A percentile compares a stretch with the other conserved stretches of the same genome.
Evolutionary conservation across 1,139 yeast species (phyloP).

Genomic region (Yamadazyma songkhlaensis): DNA sequence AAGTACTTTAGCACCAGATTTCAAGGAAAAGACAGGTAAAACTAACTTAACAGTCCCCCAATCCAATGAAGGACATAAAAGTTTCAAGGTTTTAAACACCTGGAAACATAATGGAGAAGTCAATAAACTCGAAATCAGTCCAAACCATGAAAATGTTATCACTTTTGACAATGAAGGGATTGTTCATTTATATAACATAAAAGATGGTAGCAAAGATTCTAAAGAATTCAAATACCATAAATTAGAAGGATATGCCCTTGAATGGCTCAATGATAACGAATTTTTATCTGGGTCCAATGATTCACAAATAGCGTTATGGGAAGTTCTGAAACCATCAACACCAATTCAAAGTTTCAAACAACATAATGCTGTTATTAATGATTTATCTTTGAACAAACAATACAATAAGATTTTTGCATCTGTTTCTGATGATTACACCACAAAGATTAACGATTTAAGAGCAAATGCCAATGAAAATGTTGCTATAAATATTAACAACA

Average conservation of each 20-base stretch:
- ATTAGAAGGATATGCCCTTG: conserved; percentile 67
- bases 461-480: conserved; percentile 33
- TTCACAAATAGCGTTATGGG: conserved; percentile 69
- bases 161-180: conserved; percentile 53
- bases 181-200: conserved; percentile 40
- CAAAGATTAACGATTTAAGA: conserved; percentile 69
- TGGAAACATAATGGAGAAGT: conserved; percentile 60
- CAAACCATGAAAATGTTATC: conserved; percentile 36
- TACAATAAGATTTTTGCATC: conserved; percentile 56
- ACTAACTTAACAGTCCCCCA: conserved; percentile 24
- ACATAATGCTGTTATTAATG: conserved; percentile 55
- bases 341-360: conserved; percentile 45
- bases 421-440: conserved; percentile 67
- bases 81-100: conserved; percentile 33
- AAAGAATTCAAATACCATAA: conserved; percentile 56
- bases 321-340: conserved; percentile 37
- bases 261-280: conserved; percentile 52
- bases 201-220: conserved; percentile 17
- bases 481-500: conserved; percentile 41
- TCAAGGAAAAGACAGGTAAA: conserved; percentile 17
- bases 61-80: conserved; percentile 16
- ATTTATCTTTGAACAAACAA: conserved; percentile 45
- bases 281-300: conserved; percentile 71
- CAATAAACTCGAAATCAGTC: conserved; percentile 41
- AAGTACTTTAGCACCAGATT: conserved; percentile 43